Conservation (phyloP, 352 stramenopile genomes). For the Phytophthora agathidicida region DNA sequence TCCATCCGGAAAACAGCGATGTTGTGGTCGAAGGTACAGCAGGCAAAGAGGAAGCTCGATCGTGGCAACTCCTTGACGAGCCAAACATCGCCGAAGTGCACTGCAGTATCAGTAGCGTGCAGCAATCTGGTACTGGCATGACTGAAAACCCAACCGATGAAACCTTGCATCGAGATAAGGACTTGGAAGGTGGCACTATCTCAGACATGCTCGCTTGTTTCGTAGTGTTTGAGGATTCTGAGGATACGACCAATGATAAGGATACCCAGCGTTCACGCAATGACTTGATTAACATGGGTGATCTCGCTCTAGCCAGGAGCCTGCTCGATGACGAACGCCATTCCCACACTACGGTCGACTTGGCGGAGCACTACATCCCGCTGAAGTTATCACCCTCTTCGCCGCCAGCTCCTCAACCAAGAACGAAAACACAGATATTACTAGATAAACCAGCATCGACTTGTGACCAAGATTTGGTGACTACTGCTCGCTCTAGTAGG, state of each 20-base stretch:
- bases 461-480: background rate
- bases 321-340: slow-evolving; percentile 8
- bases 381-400: background rate
- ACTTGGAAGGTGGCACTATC: background rate
- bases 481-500: background rate
- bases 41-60: background rate
- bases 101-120: background rate
- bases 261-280: slow-evolving; percentile 6
- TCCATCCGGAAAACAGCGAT: background rate
- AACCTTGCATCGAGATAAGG: background rate
- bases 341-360: background rate
- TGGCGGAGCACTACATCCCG: background rate
- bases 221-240: slow-evolving; percentile 11
- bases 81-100: too few species aligned
- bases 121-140: background rate
- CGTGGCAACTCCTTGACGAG: too few species aligned
- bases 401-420: background rate
- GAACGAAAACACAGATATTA: too few species aligned
- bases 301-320: slow-evolving; percentile 20
- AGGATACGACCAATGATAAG: background rate
- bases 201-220: slow-evolving; percentile 1
- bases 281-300: slow-evolving; percentile 32
- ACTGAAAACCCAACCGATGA: background rate
- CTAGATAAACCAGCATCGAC: background rate
- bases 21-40: background rate